Base-by-base conservation (phyloP, 2,329 filamentous ascomycete species). In the Xylaria sp. region DNA sequence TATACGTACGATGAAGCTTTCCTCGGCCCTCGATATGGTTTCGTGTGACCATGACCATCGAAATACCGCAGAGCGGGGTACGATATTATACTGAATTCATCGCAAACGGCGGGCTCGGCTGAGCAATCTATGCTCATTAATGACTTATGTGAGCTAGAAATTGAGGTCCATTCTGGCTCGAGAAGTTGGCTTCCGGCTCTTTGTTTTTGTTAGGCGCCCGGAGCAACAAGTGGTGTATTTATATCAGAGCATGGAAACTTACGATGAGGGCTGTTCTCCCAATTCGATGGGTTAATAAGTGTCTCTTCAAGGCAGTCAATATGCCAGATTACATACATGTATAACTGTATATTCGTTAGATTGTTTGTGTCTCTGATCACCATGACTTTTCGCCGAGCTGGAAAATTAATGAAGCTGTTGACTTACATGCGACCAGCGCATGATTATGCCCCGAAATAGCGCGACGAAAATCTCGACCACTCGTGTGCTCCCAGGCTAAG, bases 1-100 rank as follows among this genome's bases (percentile, higher is more conserved):
- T 51, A 7, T 41, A 76, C 81, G 65, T 66, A 84, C 83, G 79
- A 70, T 12, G 77, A 69, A 0, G 82, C 78, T 54, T 76, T 81
- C 23, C 84, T 78, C 0, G 81, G 78, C 0, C 85, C 85, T 44
- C 84, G 80, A 71, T 86, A 86, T 59, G 82, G 74, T 12, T 72
- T 75, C 56, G 77, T 77, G 4, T 73, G 69, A 1, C 79, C 78
- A 31, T 80, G 76, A 2, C 75, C 74, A 48, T 78, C 78, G 67
- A 83, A 84, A 10, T 83, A 79, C 0, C 84, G 81, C 44, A 87
- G 80, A 7, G 84, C 78, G 2, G 85, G 85, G 67, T 83, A 85
- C 0, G 84, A 85, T 13, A 78, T 77, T 37, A 87, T 77, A 28
- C 80, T 78, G 55, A 80, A 75, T 31, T 83, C 79, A 58, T 77